Evolutionary conservation across 805 yeast species (phyloP).

Genomic region (Saturnispora dispora): DNA sequence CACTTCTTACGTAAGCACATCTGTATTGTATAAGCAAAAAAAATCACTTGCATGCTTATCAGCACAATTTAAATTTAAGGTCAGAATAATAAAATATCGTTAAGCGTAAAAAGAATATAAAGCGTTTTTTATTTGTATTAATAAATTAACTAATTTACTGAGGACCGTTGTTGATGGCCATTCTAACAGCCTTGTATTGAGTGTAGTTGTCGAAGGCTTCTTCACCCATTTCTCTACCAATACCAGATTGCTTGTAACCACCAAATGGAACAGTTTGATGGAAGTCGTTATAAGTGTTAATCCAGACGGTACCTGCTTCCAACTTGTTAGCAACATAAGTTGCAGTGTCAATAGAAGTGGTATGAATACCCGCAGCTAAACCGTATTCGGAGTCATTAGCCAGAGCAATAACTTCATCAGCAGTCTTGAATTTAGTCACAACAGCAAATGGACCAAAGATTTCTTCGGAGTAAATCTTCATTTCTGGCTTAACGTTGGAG

Average conservation of each 20-base stretch:
- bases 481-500: slow-evolving; percentile 54
- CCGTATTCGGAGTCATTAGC: slow-evolving; percentile 72
- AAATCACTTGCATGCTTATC: no score
- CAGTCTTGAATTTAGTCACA: slow-evolving; percentile 54
- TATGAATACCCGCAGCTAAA: slow-evolving; percentile 75
- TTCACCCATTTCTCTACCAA: slow-evolving; percentile 81
- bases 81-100: not conserved
- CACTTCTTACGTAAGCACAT: not conserved
- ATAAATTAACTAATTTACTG: slow-evolving; percentile 9
- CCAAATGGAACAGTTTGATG: slow-evolving; percentile 72
- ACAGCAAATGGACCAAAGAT: slow-evolving; percentile 78
- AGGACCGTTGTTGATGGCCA: slow-evolving; percentile 23
- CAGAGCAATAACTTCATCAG: slow-evolving; percentile 55
- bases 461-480: slow-evolving; percentile 61
- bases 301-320: slow-evolving; percentile 72
- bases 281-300: slow-evolving; percentile 74
- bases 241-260: slow-evolving; percentile 72
- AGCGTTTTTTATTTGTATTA: not conserved
- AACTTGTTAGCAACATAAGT: slow-evolving; percentile 53
- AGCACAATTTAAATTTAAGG: not conserved
- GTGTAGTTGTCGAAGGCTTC: slow-evolving; percentile 63
- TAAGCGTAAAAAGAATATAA: slow-evolving; percentile 1
- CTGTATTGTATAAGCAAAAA: no score
- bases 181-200: slow-evolving; percentile 59
- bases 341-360: slow-evolving; percentile 53